Conservation (phyloP, 2,329 filamentous ascomycete species). For the Zymoseptoria brevis region DNA sequence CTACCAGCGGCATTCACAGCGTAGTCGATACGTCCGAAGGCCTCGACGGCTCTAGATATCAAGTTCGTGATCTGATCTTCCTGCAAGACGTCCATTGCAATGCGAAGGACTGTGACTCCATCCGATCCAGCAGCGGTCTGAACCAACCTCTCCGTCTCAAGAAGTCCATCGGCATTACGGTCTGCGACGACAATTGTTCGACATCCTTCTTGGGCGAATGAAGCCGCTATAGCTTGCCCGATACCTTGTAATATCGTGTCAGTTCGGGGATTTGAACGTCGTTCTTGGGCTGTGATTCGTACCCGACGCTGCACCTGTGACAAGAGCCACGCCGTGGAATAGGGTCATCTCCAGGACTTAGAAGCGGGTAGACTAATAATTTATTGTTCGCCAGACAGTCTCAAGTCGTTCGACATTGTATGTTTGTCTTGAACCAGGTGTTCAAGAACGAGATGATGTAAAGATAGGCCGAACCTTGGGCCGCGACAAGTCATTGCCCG, state of each 20-base stretch:
- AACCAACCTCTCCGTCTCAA: slow-evolving; percentile 29
- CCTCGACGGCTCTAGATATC: slow-evolving; percentile 27
- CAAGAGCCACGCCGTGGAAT: slow-evolving; percentile 28
- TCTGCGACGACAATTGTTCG: slow-evolving; percentile 37
- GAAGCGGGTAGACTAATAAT: too few species aligned
- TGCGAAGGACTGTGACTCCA: slow-evolving; percentile 20
- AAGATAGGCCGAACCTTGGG: neutral
- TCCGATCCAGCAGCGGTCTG: slow-evolving; percentile 16
- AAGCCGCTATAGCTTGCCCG: slow-evolving; percentile 36
- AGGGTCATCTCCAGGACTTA: slow-evolving; percentile 14
- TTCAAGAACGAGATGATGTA: neutral
- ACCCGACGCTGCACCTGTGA: slow-evolving; percentile 30
- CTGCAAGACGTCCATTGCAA: slow-evolving; percentile 31
- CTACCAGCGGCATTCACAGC: slow-evolving; percentile 38
- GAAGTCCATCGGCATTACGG: slow-evolving; percentile 27
- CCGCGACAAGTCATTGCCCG: neutral
- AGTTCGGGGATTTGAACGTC: slow-evolving; percentile 2
- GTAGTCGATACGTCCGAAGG: slow-evolving; percentile 40
- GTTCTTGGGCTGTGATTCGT: neutral
- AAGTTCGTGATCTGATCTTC: slow-evolving; percentile 30
- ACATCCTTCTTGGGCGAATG: slow-evolving; percentile 41
- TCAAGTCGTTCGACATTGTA: neutral
- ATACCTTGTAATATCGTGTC: slow-evolving; percentile 29
- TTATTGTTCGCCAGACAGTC: neutral
- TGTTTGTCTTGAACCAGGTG: neutral